Evolutionary conservation across 2,329 filamentous ascomycete species (phyloP), one percentile per base, ranked within the genome.

Genomic region (Cladosporium halotolerans): DNA sequence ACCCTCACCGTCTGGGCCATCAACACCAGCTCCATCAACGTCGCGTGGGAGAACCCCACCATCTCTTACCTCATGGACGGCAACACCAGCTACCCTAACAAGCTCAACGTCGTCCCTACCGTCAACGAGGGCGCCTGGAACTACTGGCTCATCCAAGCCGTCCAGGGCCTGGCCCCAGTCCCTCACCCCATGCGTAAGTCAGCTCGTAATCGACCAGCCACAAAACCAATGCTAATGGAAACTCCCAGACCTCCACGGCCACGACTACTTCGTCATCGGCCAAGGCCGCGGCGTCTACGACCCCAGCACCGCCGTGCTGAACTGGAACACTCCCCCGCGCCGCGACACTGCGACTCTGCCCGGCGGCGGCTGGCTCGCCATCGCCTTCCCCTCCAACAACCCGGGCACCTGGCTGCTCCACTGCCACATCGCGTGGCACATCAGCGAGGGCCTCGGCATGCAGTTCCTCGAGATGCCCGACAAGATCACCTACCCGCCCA

Each of bases 381-480:
- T 80, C 3, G 76, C 70, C 0, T 79, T 78, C 60, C 60, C 72
- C 53, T 70, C 75, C 1, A 74, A 81, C 62, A 79, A 79, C 61
- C 78, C 77, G 0, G 77, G 77, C 11, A 72, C 78, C 28, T 81
- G 76, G 68, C 64, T 51, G 18, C 57, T 58, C 9, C 49, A 53
- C 42, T 59, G 60, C 39, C 56, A 63, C 44, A 64, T 62, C 31
- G 62, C 62, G 9, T 65, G 62, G 62, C 63, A 65, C 45, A 58
- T 63, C 5, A 57, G 57, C 11, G 59, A 60, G 9, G 63, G 63
- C 19, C 55, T 64, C 18, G 58, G 59, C 19, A 45, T 63, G 53
- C 61, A 66, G 33, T 66, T 66, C 46, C 40, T 66, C 47, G 63
- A 65, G 39, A 36, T 56, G 9, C 58, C 57, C 8, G 51, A 55